Evolutionary conservation across 1,139 yeast species (phyloP).

Genomic region (Taphrina flavorubra): DNA sequence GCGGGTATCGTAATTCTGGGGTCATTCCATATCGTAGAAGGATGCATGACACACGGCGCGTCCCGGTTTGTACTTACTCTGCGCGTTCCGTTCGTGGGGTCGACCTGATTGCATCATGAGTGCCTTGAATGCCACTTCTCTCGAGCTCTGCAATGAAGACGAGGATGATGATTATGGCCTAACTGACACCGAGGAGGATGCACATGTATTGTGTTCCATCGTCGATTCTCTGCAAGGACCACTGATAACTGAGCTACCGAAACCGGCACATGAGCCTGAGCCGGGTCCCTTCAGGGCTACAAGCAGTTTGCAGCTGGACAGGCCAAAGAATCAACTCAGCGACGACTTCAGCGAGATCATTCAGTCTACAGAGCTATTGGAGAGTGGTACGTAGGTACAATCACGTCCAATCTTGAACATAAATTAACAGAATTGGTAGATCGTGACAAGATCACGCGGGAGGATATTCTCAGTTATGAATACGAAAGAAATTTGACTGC

Average conservation of each 20-base stretch:
- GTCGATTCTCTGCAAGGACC: not conserved
- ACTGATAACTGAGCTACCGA: not conserved
- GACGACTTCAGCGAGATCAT: not conserved
- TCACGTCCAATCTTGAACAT: not conserved
- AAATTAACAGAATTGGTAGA: not conserved
- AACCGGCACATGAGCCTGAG: not conserved
- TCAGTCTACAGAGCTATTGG: not conserved
- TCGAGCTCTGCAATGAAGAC: not conserved
- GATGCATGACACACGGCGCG: no score
- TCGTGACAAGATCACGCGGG: conserved; percentile 11
- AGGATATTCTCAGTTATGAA: conserved; percentile 21
- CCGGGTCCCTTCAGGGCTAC: not conserved
- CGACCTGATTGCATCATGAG: conserved; percentile 15
- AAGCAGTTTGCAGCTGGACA: not conserved
- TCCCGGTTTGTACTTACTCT: not conserved
- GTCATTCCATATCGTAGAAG: no score
- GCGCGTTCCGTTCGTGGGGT: not conserved
- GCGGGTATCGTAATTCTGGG: no score
- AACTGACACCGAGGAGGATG: conserved; percentile 13
- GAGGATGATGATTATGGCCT: conserved; percentile 7
- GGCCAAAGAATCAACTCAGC: not conserved
- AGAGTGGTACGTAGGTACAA: conserved; percentile 26
- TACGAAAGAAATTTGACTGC: not conserved
- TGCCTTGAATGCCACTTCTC: not conserved
- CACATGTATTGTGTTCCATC: not conserved